Base-by-base conservation (phyloP, 23 red algal genomes). In the Gracilaria caudata region DNA sequence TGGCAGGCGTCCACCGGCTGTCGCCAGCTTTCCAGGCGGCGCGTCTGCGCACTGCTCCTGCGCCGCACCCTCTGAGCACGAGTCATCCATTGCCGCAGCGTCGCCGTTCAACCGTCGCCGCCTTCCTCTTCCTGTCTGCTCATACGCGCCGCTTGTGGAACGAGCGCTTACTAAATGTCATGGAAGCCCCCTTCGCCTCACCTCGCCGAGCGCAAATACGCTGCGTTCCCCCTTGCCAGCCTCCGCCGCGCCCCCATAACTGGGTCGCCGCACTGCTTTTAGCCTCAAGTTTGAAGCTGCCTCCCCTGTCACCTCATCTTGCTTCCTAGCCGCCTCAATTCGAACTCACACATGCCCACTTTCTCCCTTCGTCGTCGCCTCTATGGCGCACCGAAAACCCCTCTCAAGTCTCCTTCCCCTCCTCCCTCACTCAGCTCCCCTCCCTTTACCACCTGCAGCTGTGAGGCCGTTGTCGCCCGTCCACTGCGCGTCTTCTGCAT, bases 401-500 rank as follows among this genome's bases (percentile, higher is more conserved):
- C 11, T 7, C 12, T 23, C 28, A 10, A 4, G 30, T 36, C 63
- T 3, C 17, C 63, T 3, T 68, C 63, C 6, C 17, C 34, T 4
- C 65, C 32, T 8, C 32, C 20, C 6, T 6, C 32, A 19, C 9
- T 7, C 19, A 10, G 20, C 12, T 10, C 16, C 19, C 19, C 33
- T 6, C 37, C 19, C 12, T 7, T 2, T 3, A 4, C 2, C 30
- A 25, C n/a, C 65, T 71, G 65, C 33, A 16, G 7, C 65, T 71
- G 65, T 68, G 28, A 13, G 12, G 17, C 9, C 1, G 7, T 36
- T 36, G 30, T 8, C 1, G 19, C 1, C 37, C 65, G 33, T 34
- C 35, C 65, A 20, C 65, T 71, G 20, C 65, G 65, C 65, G 65
- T 71, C 17, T 71, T 71, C 33, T 71, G 65, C 65, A 41, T 71